A percentile compares a stretch with the other conserved stretches of the same genome.
phyloP scores from a whole-genome alignment of 495 filamentous ascomycete genomes.

The Penicillium samsonianum region DNA sequence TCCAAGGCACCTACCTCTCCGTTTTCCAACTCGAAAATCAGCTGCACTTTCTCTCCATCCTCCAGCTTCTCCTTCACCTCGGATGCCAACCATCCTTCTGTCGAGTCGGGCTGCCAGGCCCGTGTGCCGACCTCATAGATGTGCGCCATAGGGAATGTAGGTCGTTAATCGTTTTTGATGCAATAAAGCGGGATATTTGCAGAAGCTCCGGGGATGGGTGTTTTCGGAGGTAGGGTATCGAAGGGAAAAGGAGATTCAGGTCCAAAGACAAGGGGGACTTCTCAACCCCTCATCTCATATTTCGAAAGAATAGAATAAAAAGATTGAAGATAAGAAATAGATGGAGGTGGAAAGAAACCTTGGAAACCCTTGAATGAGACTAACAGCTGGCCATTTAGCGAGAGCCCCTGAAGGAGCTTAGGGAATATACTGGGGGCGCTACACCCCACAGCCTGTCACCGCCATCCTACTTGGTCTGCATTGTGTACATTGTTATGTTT shows the following conservation, averaged over 20 bases:
- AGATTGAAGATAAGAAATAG: slow-evolving; percentile 9
- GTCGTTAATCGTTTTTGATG: slow-evolving; percentile 16
- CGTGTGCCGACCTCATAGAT: slow-evolving; percentile 95
- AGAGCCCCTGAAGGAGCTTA: slow-evolving; percentile 47
- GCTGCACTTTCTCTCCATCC: slow-evolving; percentile 79
- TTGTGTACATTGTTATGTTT: background rate
- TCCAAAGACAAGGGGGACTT: slow-evolving; percentile 35
- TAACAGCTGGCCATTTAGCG: slow-evolving; percentile 45
- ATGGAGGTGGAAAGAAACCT: slow-evolving; percentile 18
- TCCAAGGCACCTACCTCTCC: slow-evolving; percentile 74
- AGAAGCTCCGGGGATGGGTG: slow-evolving; percentile 3
- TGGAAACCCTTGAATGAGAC: slow-evolving; percentile 25
- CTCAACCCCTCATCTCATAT: slow-evolving; percentile 35
- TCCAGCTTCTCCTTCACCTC: slow-evolving; percentile 87
- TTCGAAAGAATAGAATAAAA: slow-evolving; percentile 24
- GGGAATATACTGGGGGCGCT: slow-evolving; percentile 38
- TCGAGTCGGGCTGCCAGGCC: slow-evolving; percentile 95
- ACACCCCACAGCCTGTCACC: slow-evolving; percentile 39
- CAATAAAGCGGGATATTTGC: slow-evolving; percentile 7
- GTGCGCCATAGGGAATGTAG: slow-evolving; percentile 65
- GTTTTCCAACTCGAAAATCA: slow-evolving; percentile 85
- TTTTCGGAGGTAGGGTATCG: slow-evolving; percentile 4
- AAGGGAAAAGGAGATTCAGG: slow-evolving; percentile 7
- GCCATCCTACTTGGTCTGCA: slow-evolving; percentile 23
- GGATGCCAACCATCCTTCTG: slow-evolving; percentile 95